phyloP scores from a whole-genome alignment of 2,329 filamentous ascomycete species.

The Mycocentrospora acerina region DNA sequence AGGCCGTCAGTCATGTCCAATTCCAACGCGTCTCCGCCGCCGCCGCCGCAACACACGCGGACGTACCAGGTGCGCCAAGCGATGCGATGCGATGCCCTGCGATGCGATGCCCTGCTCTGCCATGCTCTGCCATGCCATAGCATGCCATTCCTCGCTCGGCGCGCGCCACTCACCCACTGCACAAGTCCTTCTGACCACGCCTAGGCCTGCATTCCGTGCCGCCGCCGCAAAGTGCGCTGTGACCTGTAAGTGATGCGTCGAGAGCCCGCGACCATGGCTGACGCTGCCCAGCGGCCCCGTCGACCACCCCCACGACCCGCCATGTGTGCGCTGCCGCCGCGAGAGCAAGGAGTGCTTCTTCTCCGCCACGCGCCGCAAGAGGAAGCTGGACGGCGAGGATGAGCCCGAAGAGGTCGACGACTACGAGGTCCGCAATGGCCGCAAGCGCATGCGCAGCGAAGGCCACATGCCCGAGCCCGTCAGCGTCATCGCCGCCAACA shows the following conservation, averaged over 20 bases:
- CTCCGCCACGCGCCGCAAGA: conserved; percentile 89
- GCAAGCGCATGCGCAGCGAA: conserved; percentile 63
- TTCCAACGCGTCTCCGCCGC: conserved; percentile 5
- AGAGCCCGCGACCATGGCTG: no score
- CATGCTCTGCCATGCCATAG: no score
- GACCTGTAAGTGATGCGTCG: conserved; percentile 31
- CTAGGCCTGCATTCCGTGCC: conserved; percentile 52
- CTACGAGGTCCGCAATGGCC: conserved; percentile 71
- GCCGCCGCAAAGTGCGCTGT: conserved; percentile 30
- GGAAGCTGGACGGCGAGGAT: conserved; percentile 63
- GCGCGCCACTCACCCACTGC: no score
- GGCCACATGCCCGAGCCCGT: conserved; percentile 44
- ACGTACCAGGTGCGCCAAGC: conserved; percentile 9
- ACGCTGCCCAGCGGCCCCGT: conserved; percentile 56
- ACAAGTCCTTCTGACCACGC: neutral
- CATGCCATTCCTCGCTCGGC: no score
- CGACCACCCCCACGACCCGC: conserved; percentile 90
- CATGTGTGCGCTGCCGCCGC: conserved; percentile 88
- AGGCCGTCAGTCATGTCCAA: conserved; percentile 1
- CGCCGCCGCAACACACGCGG: conserved; percentile 7
- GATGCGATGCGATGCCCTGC: no score
- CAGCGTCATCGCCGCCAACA: conserved; percentile 18
- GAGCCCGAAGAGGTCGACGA: conserved; percentile 53
- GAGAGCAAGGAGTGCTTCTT: conserved; percentile 98
- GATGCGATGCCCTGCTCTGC: neutral